These are phyloP conservation scores for Saitozyma sp. DNA, from an alignment of 768 basidiomycete genomes.

Conservation along the genomic window DNA sequence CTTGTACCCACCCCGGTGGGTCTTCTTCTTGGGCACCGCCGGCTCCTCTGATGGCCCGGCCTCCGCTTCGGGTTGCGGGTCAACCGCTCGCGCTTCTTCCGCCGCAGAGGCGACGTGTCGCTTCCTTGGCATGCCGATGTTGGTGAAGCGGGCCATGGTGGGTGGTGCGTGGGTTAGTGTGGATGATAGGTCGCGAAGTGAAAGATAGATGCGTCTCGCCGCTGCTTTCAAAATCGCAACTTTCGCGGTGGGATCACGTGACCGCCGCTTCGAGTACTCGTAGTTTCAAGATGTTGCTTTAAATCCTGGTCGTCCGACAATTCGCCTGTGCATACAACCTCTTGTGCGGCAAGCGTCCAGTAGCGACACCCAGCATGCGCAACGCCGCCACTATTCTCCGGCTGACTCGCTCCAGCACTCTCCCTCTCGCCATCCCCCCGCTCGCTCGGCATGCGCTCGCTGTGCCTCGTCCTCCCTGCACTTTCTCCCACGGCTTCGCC, in stretches of 20 bases:
- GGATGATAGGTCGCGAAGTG: neutral
- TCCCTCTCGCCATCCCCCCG: neutral
- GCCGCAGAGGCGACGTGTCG: constrained; percentile 43
- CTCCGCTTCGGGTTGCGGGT: constrained; percentile 11
- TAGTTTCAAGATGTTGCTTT: neutral
- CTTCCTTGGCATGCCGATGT: constrained; percentile 47
- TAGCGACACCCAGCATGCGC: neutral
- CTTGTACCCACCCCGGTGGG: constrained; percentile 48
- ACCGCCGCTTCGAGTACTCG: neutral
- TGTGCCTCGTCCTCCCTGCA: neutral
- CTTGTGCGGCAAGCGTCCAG: neutral
- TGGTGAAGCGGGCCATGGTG: constrained; percentile 49
- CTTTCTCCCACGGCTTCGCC: constrained; percentile 3
- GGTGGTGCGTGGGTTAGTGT: neutral
- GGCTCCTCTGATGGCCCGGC: constrained; percentile 31
- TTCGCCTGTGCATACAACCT: neutral
- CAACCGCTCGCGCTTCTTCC: constrained; percentile 33
- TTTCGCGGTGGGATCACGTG: neutral
- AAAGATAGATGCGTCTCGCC: neutral
- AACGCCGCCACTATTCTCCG: neutral
- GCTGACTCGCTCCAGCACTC: neutral
- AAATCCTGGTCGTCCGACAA: neutral
- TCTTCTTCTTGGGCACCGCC: constrained; percentile 59
- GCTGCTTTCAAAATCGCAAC: neutral
- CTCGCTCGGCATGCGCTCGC: neutral